Percentiles rank a stretch among this genome's conserved stretches.
Evolutionary conservation across 2,329 filamentous ascomycete species (phyloP).

Genomic region (Bipolaris oryzae): DNA sequence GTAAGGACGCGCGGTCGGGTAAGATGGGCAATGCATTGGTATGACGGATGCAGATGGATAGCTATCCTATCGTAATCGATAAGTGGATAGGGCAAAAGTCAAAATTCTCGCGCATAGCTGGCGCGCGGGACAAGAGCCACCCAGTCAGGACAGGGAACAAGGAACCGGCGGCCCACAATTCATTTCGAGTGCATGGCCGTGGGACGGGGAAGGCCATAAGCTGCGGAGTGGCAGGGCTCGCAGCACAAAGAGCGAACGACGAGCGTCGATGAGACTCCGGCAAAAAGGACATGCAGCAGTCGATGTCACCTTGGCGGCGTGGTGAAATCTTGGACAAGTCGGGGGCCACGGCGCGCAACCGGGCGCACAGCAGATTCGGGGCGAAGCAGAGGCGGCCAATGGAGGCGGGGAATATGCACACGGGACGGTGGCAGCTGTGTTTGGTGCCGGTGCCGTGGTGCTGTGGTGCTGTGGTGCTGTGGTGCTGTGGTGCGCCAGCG

Average conservation of each 20-base stretch:
- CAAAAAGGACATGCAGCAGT: conserved; percentile 7
- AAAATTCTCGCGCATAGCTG: conserved; percentile 32
- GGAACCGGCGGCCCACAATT: conserved; percentile 37
- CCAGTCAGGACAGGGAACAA: conserved; percentile 27
- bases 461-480: no score
- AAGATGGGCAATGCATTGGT: conserved; percentile 5
- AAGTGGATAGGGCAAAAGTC: conserved; percentile 41
- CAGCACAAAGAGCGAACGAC: conserved; percentile 23
- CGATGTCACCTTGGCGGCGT: conserved; percentile 31
- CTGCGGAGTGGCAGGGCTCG: conserved; percentile 24
- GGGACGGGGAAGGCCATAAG: conserved; percentile 28
- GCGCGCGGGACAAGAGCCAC: conserved; percentile 27
- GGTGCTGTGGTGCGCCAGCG: conserved; percentile 1
- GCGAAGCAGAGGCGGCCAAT: conserved; percentile 27
- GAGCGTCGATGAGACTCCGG: conserved; percentile 20
- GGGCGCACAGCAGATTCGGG: conserved; percentile 30
- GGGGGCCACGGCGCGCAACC: conserved; percentile 25
- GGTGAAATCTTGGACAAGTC: conserved; percentile 14
- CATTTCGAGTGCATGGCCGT: conserved; percentile 41
- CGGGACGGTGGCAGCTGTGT: not conserved
- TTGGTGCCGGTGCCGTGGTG: no score
- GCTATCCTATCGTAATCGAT: conserved; percentile 45
- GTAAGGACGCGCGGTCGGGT: conserved; percentile 24
- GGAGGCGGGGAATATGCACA: conserved; percentile 19
- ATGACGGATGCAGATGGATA: conserved; percentile 38